phyloP scores from a whole-genome alignment of 257 asterid genomes.

The Solanum lignicaule region DNA sequence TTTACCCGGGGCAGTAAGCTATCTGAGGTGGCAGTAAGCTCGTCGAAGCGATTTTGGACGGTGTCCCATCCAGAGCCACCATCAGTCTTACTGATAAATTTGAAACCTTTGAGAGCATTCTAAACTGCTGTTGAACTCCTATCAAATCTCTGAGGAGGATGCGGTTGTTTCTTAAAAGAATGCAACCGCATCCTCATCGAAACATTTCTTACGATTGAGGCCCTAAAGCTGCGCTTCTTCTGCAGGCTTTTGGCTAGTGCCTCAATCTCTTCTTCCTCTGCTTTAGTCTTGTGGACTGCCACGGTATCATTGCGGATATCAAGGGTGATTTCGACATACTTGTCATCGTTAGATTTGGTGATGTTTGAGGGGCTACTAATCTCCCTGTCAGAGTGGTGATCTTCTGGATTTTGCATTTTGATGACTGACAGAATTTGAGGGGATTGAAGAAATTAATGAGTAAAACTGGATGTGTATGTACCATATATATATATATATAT shows the following conservation, averaged over 20 bases:
- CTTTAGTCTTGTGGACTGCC: background rate
- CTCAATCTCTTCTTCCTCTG: conserved; percentile 9
- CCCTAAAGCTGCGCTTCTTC: background rate
- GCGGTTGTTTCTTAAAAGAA: background rate
- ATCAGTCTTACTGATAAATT: conserved; percentile 23
- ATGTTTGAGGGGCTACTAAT: background rate
- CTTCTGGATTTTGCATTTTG: background rate
- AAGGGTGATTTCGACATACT: conserved; percentile 12
- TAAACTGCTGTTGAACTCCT: conserved; percentile 18
- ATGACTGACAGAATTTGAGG: background rate
- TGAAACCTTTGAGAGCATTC: conserved; percentile 23
- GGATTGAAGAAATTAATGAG: background rate
- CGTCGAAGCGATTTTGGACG: conserved; percentile 14
- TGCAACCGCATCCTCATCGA: conserved; percentile 2
- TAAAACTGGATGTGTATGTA: background rate
- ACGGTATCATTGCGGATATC: conserved; percentile 11
- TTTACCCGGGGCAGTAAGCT: conserved; percentile 9
- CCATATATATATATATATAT: background rate
- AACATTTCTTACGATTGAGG: background rate
- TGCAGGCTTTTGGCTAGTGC: background rate
- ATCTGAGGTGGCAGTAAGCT: conserved; percentile 6
- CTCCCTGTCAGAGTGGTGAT: background rate
- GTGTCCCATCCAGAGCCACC: conserved; percentile 16
- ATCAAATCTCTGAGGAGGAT: background rate
- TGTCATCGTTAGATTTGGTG: background rate